Base-by-base conservation (phyloP, 2,329 filamentous ascomycete genomes). In the Lanzia echinophila region DNA sequence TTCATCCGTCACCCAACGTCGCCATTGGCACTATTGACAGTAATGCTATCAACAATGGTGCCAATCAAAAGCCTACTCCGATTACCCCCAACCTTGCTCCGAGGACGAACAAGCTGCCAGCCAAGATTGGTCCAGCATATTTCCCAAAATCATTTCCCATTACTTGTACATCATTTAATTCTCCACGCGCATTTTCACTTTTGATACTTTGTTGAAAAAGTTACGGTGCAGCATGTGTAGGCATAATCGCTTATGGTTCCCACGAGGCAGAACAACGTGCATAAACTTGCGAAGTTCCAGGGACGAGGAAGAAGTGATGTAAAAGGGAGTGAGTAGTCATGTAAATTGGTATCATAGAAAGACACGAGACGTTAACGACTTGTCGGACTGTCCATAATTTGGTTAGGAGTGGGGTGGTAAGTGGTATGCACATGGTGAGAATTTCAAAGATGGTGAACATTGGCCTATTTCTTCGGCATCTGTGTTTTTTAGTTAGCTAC, bases 381-480 rank as follows among this genome's bases (percentile, higher is more conserved):
- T 33, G 38, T 17, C 38, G 34, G 6, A 49, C 36, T 34, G 32
- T 15, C 6, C 34, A 48, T 17, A 39, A 36, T 7, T 19, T 19
- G 13, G 47, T 47, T 6, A 54, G 28, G n/a, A 43, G 6, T 32
- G 28, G 15, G 10, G 49, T 31, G 6, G 44, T 8, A 10, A 44
- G 28, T 20, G 22, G 51, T 6, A 49, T 15, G n/a, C 32, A 47
- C 33, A 54, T 54, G 24, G 22, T 33, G 19, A 42, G 17, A 11
- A 24, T 34, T 11, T 38, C 51, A 17, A 24, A 48, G 24, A 54
- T 49, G 20, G 51, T 47, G 39, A 48, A 49, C 36, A 54, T 31
- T n/a, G 31, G 22, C 45, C 38, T 22, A 44, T 54, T 43, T 47
- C 36, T 43, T 24, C n/a, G 24, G 38, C 17, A 17, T 42, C 51